Evolutionary conservation across 805 yeast species (phyloP).

Genomic region (Wickerhamiella siamensis): DNA sequence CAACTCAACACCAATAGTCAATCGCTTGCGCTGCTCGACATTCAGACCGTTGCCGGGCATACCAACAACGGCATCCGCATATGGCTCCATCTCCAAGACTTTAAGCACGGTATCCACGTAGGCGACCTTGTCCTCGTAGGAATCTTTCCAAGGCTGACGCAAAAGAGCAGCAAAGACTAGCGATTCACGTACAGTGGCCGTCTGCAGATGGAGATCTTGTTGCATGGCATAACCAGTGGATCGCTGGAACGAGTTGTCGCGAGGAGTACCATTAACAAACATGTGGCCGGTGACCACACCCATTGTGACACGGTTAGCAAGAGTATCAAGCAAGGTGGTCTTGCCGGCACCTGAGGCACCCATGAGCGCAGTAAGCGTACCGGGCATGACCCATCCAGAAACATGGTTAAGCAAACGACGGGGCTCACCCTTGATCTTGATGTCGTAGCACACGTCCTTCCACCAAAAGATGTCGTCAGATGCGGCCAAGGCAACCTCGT

Average conservation of each 20-base stretch:
- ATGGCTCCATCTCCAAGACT: conserved; percentile 51
- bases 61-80: conserved; percentile 72
- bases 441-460: conserved; percentile 45
- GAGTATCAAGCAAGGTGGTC: conserved; percentile 58
- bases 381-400: conserved; percentile 67
- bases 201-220: conserved; percentile 59
- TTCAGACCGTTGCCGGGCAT: conserved; percentile 57
- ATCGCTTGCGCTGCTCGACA: conserved; percentile 53
- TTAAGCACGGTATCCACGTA: conserved; percentile 58
- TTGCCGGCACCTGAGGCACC: conserved; percentile 85
- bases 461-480: conserved; percentile 42
- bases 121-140: conserved; percentile 43
- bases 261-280: conserved; percentile 53
- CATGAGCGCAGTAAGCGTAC: conserved; percentile 69
- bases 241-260: conserved; percentile 56
- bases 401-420: conserved; percentile 33
- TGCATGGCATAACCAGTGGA: conserved; percentile 73
- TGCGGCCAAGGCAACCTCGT: conserved; percentile 21
- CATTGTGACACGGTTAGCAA: conserved; percentile 54
- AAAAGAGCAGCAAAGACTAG: conserved; percentile 54
- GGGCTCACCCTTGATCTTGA: conserved; percentile 31
- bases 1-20: conserved; percentile 58
- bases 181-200: conserved; percentile 63
- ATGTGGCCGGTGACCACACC: conserved; percentile 63
- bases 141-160: conserved; percentile 49